Evolutionary conservation across 306 rosid species (phyloP).

Genomic region (Prunus fruticosa): DNA sequence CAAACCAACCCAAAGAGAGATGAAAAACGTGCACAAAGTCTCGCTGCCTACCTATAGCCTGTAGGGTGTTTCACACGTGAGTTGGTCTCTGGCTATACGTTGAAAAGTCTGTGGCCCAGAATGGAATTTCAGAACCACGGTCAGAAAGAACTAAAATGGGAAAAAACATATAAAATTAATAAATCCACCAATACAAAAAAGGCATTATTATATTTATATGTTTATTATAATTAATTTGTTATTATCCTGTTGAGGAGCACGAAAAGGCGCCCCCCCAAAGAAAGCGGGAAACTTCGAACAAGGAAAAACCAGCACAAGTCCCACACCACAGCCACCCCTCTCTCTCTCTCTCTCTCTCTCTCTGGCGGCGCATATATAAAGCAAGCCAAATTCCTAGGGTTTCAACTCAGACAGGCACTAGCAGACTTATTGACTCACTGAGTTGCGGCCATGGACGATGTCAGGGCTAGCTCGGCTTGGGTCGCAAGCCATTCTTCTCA

Average conservation of each 20-base stretch:
- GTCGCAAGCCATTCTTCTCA: constrained; percentile 81
- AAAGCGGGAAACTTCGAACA: constrained; percentile 60
- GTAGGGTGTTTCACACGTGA: constrained; percentile 3
- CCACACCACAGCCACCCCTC: not conserved
- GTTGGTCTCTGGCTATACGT: not conserved
- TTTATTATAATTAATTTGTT: not conserved
- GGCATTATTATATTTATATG: not conserved
- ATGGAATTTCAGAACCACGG: not conserved
- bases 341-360: not conserved
- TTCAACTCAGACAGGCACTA: not conserved
- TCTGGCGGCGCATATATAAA: not conserved
- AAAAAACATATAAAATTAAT: too few species aligned
- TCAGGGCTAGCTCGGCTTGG: constrained; percentile 89
- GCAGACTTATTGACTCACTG: not conserved
- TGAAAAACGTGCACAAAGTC: constrained; percentile 1
- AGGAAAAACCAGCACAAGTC: not conserved
- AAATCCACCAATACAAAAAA: not conserved
- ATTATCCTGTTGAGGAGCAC: not conserved
- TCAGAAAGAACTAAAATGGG: not conserved
- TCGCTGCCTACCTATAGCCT: not conserved
- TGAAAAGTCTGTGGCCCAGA: not conserved
- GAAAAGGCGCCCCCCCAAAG: not conserved
- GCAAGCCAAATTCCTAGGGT: not conserved
- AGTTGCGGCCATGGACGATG: constrained; percentile 70
- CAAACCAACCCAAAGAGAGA: not conserved